Evolutionary conservation across 805 yeast species (phyloP), one percentile per base, ranked within the genome.

Genomic region (Cyberlindnera euphorbiae): DNA sequence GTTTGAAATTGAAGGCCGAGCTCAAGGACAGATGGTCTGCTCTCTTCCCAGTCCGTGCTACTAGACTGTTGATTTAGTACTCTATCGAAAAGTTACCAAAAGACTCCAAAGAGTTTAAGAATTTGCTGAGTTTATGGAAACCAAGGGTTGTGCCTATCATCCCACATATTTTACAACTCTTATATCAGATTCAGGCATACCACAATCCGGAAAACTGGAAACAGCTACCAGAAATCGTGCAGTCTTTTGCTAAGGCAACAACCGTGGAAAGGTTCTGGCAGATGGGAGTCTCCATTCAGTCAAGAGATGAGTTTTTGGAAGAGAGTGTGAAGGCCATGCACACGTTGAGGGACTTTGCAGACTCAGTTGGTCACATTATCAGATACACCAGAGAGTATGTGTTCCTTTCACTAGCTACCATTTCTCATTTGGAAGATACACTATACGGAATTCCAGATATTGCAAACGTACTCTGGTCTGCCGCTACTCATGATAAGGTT

Each of bases 241-340:
- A 86, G 57, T 71, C 90, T 1, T 90, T 94, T 66, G 96, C 90
- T n/a, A 74, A 75, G 46, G 82, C 86, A 50, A 82, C 94, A 42
- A 82, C 94, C 33, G 78, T 81, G 56, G 99, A 93, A 63, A 70
- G 97, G 52, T 93, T 93, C 58, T 93, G 99, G 99, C 97, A 94
- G 55, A 95, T 88, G 42, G 98, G 98, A 13, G 94, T 95, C 16
- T 85, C 96, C 1, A 83, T 85, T 39, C 95, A 93, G 60, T 79
- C 95, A 3, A 82, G 86, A 52, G 97, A 93, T 56, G 88, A 93
- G 23, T 94, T 93, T 49, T 81, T 93, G 45, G 95, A 85, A 55
- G 97, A 93, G 55, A 88, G 80, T 52, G 95, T 86, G 39, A 87
- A 83, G 55, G 97, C 98, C 0, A 86, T 93, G 67, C 82, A 83